Conservation (phyloP, 495 filamentous ascomycete species). For the Tuber aestivum region DNA sequence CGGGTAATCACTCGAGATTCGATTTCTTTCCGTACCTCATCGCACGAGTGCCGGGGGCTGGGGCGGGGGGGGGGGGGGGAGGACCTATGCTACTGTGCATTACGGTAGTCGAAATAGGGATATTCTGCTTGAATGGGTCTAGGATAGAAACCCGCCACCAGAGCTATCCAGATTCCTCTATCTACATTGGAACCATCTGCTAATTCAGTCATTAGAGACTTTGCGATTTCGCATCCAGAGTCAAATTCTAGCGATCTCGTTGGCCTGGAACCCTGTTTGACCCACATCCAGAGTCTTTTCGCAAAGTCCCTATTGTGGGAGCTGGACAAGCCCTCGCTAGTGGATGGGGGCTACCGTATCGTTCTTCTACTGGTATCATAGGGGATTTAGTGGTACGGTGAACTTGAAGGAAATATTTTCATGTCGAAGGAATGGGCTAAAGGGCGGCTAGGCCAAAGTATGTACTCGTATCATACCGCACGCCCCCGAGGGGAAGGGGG, state of each 20-base stretch:
- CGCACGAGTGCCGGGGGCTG: neutral
- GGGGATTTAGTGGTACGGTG: neutral
- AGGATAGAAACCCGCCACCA: neutral
- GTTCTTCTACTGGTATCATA: no score
- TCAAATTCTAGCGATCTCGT: no score
- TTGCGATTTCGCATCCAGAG: no score
- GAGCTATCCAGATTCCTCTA: neutral
- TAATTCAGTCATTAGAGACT: neutral
- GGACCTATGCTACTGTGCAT: neutral
- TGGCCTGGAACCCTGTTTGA: no score
- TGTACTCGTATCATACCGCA: no score
- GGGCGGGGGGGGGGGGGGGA: neutral
- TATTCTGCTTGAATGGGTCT: neutral
- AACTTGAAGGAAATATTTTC: neutral
- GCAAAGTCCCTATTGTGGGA: no score
- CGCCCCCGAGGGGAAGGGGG: rapidly evolving
- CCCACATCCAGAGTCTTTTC: no score
- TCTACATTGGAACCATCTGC: neutral
- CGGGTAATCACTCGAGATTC: neutral
- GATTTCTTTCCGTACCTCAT: neutral
- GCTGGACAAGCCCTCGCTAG: no score
- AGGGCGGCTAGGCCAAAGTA: neutral
- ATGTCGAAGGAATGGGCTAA: neutral
- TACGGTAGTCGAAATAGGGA: neutral
- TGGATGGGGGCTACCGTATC: no score